Base-by-base conservation (phyloP, 177 flowering plant genomes). In the Vitis hybrid region DNA sequence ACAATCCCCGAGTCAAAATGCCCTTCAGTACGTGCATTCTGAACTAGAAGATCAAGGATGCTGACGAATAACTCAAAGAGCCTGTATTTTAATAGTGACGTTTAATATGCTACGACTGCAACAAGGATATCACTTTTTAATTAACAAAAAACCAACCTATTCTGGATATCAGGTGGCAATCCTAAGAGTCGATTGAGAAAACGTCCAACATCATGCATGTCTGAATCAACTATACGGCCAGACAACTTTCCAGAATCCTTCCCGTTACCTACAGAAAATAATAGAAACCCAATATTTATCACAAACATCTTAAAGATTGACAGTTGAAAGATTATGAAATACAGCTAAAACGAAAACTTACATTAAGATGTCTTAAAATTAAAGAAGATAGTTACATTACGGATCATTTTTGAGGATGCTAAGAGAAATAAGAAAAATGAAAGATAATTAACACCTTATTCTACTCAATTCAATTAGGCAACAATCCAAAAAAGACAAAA, bases 151-250 rank as follows among this genome's bases (percentile, higher is more conserved):
- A 76, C 76, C 63, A 10, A 91, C 99, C 93, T 88, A 77, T 95
- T 95, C 66, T 95, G 99, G 77, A 95, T 93, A n/a, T 89, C 94
- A 68, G 99, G 99, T 70, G 96, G 96, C 79, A 95, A 78, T 14
- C 99, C 99, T 63, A 95, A 78, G 48, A 95, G 84, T n/a, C 99
- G 87, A 82, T 95, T 95, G 20, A 95, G 95, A 65, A 95, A 95
- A 63, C 99, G 97, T 3, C 98, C 98, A 81, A 95, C 94, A 79
- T 95, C 99, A 82, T 89, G 89, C 98, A 93, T 93, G 78, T 95
- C 99, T 15, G 98, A 93, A 68, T 95, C 99, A 78, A 89, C 81
- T 64, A 95, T 95, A 73, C 97, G 94, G 19, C 99, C 97, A 60
- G 88, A 81, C 39, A 87, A 22, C 76, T 84, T 94, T 61, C 90